A percentile compares a stretch with the other conserved stretches of the same genome.
phyloP scores from a whole-genome alignment of 1,284 basidiomycete species.

The Chalciporus sp. region DNA sequence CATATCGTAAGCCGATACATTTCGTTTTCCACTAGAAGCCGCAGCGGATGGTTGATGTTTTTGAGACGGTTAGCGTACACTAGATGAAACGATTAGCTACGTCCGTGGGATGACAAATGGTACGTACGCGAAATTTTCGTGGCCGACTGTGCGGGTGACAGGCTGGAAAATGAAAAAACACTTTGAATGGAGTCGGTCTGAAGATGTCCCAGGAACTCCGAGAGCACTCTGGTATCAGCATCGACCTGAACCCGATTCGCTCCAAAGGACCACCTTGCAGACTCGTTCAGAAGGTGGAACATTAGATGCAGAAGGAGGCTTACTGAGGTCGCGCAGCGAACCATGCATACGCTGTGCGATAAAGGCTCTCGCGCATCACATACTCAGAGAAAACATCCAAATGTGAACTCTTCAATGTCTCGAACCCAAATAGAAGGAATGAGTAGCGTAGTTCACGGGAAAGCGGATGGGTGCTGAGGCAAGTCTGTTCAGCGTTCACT shows the following conservation, averaged over 20 bases:
- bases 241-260: conserved; percentile 88
- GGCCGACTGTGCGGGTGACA: conserved; percentile 54
- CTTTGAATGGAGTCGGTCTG: conserved; percentile 74
- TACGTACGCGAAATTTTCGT: conserved; percentile 50
- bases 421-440: conserved; percentile 91
- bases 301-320: conserved; percentile 31
- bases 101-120: neutral
- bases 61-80: conserved; percentile 64
- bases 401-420: conserved; percentile 85
- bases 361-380: conserved; percentile 76
- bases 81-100: conserved; percentile 27
- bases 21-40: conserved; percentile 89
- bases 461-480: conserved; percentile 82
- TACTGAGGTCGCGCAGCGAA: conserved; percentile 89
- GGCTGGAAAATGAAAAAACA: conserved; percentile 69
- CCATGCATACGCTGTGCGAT: conserved; percentile 86
- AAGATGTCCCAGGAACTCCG: conserved; percentile 81
- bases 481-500: neutral
- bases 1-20: conserved; percentile 86
- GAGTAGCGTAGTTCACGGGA: conserved; percentile 90
- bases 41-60: conserved; percentile 72
- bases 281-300: conserved; percentile 1
- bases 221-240: conserved; percentile 85
- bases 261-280: conserved; percentile 88
- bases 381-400: conserved; percentile 87